Conservation (phyloP, 129 eudicot species). For the Flaveria bidentis region DNA sequence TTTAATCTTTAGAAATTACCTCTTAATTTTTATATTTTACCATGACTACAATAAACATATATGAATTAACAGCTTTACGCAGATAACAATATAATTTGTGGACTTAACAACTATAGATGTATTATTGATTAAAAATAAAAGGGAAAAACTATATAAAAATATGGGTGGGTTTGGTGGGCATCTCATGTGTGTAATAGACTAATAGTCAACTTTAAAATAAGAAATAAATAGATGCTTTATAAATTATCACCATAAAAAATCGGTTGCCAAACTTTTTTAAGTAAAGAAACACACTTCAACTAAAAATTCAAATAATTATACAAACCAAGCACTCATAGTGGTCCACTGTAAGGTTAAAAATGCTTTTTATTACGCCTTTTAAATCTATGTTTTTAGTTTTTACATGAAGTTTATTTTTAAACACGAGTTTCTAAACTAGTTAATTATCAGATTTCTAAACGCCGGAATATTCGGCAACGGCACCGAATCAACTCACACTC, state of each 20-base stretch:
- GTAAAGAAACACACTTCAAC: neutral
- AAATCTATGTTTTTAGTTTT: no score
- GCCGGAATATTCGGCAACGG: conserved; percentile 87
- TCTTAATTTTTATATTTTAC: no score
- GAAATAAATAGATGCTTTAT: neutral
- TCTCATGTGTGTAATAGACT: neutral
- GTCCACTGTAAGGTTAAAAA: no score
- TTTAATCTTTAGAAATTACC: no score
- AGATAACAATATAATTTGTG: no score
- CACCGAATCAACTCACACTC: conserved; percentile 59
- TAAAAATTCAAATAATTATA: neutral
- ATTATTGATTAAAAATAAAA: neutral
- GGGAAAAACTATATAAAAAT: neutral
- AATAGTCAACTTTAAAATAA: neutral
- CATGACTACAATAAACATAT: no score
- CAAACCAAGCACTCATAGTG: neutral
- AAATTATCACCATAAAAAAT: neutral
- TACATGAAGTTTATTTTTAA: no score
- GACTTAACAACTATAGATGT: neutral
- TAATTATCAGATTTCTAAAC: conserved; percentile 55
- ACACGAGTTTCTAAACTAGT: no score
- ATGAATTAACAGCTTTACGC: no score
- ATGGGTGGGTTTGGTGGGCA: conserved; percentile 15
- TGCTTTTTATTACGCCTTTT: no score
- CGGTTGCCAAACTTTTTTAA: conserved; percentile 17